phyloP scores from a whole-genome alignment of 305 asterid species.

The Fraxinus sp. region DNA sequence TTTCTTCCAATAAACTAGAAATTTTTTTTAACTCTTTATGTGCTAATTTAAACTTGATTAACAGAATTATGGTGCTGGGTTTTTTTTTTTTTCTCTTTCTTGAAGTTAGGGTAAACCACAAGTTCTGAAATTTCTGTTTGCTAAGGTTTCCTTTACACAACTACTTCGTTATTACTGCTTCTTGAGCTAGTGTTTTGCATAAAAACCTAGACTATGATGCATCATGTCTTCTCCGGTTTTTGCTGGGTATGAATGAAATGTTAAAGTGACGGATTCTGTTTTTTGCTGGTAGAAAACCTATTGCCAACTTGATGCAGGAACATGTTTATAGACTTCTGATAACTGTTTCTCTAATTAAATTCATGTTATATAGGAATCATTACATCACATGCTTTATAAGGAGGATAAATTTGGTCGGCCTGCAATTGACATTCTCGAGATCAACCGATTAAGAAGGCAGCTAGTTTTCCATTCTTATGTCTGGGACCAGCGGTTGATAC shows the following conservation, averaged over 20 bases:
- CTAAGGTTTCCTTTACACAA: constrained; percentile 12
- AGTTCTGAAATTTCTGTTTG: constrained; percentile 6
- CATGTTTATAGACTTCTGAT: neutral
- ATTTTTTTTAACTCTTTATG: neutral
- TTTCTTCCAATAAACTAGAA: constrained; percentile 16
- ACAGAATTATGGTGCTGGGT: neutral
- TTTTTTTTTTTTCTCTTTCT: neutral
- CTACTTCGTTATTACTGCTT: constrained; percentile 11
- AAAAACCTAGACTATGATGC: constrained; percentile 5
- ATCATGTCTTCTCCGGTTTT: constrained; percentile 6
- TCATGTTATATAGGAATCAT: constrained; percentile 43
- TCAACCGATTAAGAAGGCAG: constrained; percentile 67
- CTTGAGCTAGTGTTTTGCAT: constrained; percentile 17
- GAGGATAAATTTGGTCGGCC: constrained; percentile 52
- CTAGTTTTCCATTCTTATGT: constrained; percentile 60
- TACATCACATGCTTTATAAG: constrained; percentile 38
- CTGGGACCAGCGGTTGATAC: constrained; percentile 78
- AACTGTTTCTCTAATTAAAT: constrained; percentile 5
- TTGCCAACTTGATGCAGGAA: neutral
- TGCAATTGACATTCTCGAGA: constrained; percentile 71
- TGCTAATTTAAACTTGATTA: constrained; percentile 12
- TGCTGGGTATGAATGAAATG: constrained; percentile 8
- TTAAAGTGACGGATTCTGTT: constrained; percentile 16
- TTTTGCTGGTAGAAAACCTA: constrained; percentile 15
- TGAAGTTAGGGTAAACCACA: constrained; percentile 8